phyloP scores from a whole-genome alignment of 345 rosid genomes.

The Pistacia integerrima region DNA sequence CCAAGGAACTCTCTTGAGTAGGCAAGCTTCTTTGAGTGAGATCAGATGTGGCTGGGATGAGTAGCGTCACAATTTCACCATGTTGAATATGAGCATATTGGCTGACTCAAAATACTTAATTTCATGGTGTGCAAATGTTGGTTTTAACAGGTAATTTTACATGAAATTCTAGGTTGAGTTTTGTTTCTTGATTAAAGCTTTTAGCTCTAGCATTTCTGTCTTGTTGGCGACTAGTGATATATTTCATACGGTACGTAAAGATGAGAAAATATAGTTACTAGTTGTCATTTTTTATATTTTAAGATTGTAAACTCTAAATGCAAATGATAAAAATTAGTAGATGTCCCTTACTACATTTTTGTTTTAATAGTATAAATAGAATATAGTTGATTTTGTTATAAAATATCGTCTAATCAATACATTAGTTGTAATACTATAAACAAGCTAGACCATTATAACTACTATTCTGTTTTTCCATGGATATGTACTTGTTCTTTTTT shows the following conservation, averaged over 20 bases:
- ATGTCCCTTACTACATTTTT: neutral
- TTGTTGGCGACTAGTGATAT: too few species aligned
- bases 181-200: constrained; percentile 11
- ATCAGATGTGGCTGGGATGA: constrained; percentile 41
- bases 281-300: too few species aligned
- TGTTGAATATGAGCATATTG: constrained; percentile 37
- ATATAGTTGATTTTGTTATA: neutral
- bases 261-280: neutral
- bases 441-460: neutral
- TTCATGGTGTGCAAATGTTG: constrained; percentile 27
- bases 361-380: neutral
- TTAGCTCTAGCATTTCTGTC: neutral
- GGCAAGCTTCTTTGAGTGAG: constrained; percentile 36
- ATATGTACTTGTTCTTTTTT: too few species aligned
- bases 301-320: neutral
- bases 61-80: constrained; percentile 27
- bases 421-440: neutral
- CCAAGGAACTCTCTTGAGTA: constrained; percentile 17
- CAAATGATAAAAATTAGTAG: neutral
- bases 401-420: neutral
- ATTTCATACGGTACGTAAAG: neutral
- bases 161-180: constrained; percentile 16
- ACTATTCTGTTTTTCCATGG: neutral
- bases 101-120: constrained; percentile 29
- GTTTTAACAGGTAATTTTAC: constrained; percentile 42